phyloP scores from a whole-genome alignment of 768 basidiomycete species.

The Boletus coccyginus region DNA sequence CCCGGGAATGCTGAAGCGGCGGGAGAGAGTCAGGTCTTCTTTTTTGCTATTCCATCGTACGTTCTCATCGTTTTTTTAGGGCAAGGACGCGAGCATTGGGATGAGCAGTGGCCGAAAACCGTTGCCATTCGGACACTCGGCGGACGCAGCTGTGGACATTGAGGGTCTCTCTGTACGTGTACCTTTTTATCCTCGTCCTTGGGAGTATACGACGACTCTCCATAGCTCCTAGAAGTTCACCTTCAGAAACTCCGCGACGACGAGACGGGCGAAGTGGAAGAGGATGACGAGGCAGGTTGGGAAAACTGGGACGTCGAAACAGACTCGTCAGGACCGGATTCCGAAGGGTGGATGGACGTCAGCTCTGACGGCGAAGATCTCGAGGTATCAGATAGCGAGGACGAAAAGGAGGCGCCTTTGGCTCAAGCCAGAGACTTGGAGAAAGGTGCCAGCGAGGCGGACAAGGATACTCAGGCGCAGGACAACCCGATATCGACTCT shows the following conservation, averaged over 20 bases:
- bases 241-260: conserved; percentile 69
- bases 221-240: conserved; percentile 85
- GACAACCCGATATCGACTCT: conserved; percentile 56
- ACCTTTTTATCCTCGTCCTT: not conserved
- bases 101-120: conserved; percentile 60
- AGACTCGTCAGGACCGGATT: conserved; percentile 56
- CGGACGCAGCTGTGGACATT: conserved; percentile 76
- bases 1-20: conserved; percentile 83
- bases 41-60: not conserved
- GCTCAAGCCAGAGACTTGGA: conserved; percentile 5
- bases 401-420: conserved; percentile 41
- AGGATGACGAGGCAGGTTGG: conserved; percentile 74
- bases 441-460: not conserved
- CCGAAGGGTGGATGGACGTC: conserved; percentile 80
- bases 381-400: conserved; percentile 85
- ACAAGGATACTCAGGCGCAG: conserved; percentile 24
- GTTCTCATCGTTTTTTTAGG: conserved; percentile 41
- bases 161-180: conserved; percentile 79
- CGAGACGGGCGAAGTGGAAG: conserved; percentile 50
- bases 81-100: conserved; percentile 87
- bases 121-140: conserved; percentile 79
- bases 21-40: conserved; percentile 65
- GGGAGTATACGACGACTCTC: not conserved
- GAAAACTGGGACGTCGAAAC: conserved; percentile 87
- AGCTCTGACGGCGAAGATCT: conserved; percentile 64